Evolutionary conservation across 257 asterid genomes (phyloP).

Genomic region (Gentiana straminea): DNA sequence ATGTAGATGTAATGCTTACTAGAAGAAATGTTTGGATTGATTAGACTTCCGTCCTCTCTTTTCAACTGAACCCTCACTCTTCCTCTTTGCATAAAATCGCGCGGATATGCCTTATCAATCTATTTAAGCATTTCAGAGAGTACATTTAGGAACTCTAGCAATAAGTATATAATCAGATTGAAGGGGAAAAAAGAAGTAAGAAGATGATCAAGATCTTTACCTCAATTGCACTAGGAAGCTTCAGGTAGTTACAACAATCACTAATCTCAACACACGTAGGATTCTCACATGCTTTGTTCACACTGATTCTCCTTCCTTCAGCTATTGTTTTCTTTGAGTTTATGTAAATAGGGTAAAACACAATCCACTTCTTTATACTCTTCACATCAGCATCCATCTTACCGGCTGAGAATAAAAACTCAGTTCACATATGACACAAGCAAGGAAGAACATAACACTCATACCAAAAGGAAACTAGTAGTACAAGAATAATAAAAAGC

Average conservation of each 20-base stretch:
- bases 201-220: conserved; percentile 15
- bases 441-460: too few species aligned
- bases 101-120: conserved; percentile 91
- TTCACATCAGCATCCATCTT: conserved; percentile 65
- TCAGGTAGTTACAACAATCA: conserved; percentile 78
- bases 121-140: conserved; percentile 8
- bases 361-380: conserved; percentile 74
- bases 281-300: conserved; percentile 78
- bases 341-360: conserved; percentile 76
- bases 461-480: too few species aligned
- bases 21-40: conserved; percentile 64
- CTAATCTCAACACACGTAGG: conserved; percentile 74
- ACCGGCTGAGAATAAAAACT: not conserved
- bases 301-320: conserved; percentile 84
- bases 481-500: too few species aligned
- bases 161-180: not conserved
- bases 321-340: conserved; percentile 89
- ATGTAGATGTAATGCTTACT: conserved; percentile 31
- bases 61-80: conserved; percentile 83
- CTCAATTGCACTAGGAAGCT: conserved; percentile 85
- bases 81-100: conserved; percentile 97
- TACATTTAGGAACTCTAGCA: not conserved
- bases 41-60: conserved; percentile 67
- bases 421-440: too few species aligned
- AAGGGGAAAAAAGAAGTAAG: not conserved